Percentiles rank a stretch among this genome's conserved stretches.
Evolutionary conservation across 192 early-diverging fungal genomes (phyloP).

Genomic region (Phycomyces blakesleeanus): DNA sequence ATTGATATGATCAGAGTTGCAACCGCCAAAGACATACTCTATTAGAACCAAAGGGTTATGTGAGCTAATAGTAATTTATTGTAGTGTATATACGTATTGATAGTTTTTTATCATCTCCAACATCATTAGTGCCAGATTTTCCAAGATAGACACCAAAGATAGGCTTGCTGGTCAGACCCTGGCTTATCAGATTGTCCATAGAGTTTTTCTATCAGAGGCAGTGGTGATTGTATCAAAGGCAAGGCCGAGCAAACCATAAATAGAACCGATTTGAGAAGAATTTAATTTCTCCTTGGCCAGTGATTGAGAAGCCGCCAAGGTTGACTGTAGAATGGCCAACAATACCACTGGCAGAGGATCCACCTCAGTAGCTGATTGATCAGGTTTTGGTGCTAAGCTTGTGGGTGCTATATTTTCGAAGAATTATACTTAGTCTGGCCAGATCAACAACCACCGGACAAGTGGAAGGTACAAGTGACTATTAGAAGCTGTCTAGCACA

Average conservation of each 20-base stretch:
- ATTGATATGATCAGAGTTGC: slow-evolving; percentile 32
- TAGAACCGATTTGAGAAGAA: slow-evolving; percentile 50
- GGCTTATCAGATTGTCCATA: slow-evolving; percentile 53
- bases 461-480: slow-evolving; percentile 26
- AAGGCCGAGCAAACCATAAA: slow-evolving; percentile 66
- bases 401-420: slow-evolving; percentile 40
- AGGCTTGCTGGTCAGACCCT: slow-evolving; percentile 49
- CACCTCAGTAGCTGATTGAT: slow-evolving; percentile 62
- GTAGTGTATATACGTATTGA: too few species aligned
- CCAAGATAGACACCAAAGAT: slow-evolving; percentile 61
- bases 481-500: background rate
- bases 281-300: slow-evolving; percentile 55
- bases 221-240: slow-evolving; percentile 50
- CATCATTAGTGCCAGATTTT: slow-evolving; percentile 34
- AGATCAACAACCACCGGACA: slow-evolving; percentile 22
- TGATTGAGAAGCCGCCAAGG: slow-evolving; percentile 56
- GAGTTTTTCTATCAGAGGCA: slow-evolving; percentile 45
- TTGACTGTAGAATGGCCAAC: slow-evolving; percentile 50
- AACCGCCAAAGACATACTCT: slow-evolving; percentile 52
- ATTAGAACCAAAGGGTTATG: background rate
- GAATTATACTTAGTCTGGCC: slow-evolving; percentile 37
- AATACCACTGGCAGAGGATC: slow-evolving; percentile 43
- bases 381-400: slow-evolving; percentile 54
- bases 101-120: slow-evolving; percentile 38
- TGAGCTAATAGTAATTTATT: background rate